Evolutionary conservation across 148 eudicot species (phyloP).

Genomic region (Cornus kousa): DNA sequence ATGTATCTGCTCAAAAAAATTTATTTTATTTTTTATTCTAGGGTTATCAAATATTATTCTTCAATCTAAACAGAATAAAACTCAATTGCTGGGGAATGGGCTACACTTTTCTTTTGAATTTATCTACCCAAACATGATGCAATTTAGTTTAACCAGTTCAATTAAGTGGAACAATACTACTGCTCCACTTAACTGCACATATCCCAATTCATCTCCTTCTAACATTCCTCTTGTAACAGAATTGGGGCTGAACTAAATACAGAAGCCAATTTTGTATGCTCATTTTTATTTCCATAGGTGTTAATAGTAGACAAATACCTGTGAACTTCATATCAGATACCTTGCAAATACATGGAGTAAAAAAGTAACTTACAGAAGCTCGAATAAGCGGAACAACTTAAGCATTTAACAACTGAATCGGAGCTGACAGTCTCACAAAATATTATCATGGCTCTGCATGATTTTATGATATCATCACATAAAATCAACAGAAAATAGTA

Average conservation of each 20-base stretch:
- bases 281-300: neutral
- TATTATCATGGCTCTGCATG: neutral
- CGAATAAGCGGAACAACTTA: no score
- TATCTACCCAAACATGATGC: neutral
- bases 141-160: neutral
- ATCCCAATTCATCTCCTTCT: neutral
- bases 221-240: neutral
- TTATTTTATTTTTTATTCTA: no score
- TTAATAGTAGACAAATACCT: no score
- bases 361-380: no score
- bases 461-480: neutral
- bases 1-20: no score
- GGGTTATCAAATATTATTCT: neutral
- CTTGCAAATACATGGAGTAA: no score
- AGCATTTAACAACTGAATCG: no score
- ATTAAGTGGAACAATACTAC: neutral
- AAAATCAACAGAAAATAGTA: neutral
- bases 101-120: neutral
- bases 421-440: neutral
- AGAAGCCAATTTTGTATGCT: neutral
- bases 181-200: neutral
- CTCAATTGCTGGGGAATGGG: neutral
- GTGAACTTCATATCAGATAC: no score
- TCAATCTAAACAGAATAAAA: neutral
- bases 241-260: neutral